Base-by-base conservation (phyloP, 192 early-diverging fungal species). In the Dissophora ornata region DNA sequence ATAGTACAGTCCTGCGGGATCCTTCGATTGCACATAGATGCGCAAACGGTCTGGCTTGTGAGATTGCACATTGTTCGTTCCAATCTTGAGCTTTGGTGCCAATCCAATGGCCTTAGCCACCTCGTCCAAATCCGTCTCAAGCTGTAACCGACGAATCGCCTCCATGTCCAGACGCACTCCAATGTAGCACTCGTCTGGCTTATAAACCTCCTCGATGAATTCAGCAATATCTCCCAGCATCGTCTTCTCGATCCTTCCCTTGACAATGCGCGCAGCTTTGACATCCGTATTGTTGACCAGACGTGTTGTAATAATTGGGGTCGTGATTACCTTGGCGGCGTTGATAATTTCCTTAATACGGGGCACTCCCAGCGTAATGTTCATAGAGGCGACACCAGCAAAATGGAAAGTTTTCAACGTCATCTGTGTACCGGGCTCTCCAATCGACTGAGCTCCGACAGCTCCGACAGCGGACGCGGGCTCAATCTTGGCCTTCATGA, bases 331-430 rank as follows among this genome's bases (percentile, higher is more conserved):
- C 73, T 98, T 98, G 42, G 95, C 88, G 7, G 96, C 98, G 71
- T 98, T 99, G 86, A 99, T 99, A 81, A 99, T 98, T 88, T 99
- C 98, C 84, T 98, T 98, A 85, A 99, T 97, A 74, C 98, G 96
- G 15, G 98, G 98, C 47, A 99, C 98, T 87, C 98, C 98, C 73
- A 97, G 90, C 4, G 98, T 97, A 61, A 99, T 92, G 89, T 97
- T 99, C 97, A 98, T 97, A 59, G 89, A 91, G 32, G 96, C 97
- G 48, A 99, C 94, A 89, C 98, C 98, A 73, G 98, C 96, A 89
- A 98, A 99, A 85, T 99, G 98, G 93, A 99, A 99, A 80, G 98
- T 96, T 83, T 98, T 98, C 56, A 99, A 81, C 57, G 98, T 99
- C 98, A 99, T 99, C 75, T 99, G 98, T 4, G 98, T 99, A 48